Conservation (phyloP, 768 basidiomycete species). For the Terana coerulea region DNA sequence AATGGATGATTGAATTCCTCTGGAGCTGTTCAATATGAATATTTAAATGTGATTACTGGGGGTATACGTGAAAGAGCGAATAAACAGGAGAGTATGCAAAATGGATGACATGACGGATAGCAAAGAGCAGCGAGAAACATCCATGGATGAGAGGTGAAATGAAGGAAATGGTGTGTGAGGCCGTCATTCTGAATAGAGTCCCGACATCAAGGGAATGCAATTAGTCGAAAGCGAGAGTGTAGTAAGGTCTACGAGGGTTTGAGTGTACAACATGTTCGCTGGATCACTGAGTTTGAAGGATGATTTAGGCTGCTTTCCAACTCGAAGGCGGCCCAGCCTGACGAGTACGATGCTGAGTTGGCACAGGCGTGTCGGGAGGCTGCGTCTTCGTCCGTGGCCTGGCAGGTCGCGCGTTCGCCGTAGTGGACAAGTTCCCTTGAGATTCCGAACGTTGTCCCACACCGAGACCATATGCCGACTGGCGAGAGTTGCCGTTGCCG, state of each 20-base stretch:
- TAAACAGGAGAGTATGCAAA: slow-evolving; percentile 1
- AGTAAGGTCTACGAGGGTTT: too few relatives aligned
- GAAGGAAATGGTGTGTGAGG: neutral
- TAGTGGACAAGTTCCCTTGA: slow-evolving; percentile 11
- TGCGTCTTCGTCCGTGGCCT: slow-evolving; percentile 29
- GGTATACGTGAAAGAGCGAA: slow-evolving; percentile 3
- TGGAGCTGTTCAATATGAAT: neutral
- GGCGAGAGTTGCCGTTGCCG: slow-evolving; percentile 14
- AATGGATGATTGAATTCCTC: too few relatives aligned
- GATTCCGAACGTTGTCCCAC: slow-evolving; percentile 12
- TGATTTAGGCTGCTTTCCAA: slow-evolving; percentile 18
- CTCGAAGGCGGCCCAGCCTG: slow-evolving; percentile 31
- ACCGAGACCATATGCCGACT: neutral
- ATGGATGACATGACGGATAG: slow-evolving; percentile 1
- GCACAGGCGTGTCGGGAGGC: slow-evolving; percentile 23
- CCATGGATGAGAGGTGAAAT: neutral
- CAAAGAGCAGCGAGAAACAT: neutral
- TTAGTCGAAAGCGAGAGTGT: slow-evolving; percentile 1
- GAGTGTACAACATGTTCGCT: too few relatives aligned
- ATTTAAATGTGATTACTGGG: slow-evolving; percentile 1
- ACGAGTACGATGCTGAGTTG: slow-evolving; percentile 9
- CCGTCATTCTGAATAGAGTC: neutral
- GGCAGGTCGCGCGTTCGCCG: slow-evolving; percentile 14
- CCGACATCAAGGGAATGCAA: neutral
- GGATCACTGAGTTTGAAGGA: too few relatives aligned